Evolutionary conservation across 2,329 filamentous ascomycete genomes (phyloP), one percentile per base, ranked within the genome.

Genomic region (Herpotrichia juniperi): DNA sequence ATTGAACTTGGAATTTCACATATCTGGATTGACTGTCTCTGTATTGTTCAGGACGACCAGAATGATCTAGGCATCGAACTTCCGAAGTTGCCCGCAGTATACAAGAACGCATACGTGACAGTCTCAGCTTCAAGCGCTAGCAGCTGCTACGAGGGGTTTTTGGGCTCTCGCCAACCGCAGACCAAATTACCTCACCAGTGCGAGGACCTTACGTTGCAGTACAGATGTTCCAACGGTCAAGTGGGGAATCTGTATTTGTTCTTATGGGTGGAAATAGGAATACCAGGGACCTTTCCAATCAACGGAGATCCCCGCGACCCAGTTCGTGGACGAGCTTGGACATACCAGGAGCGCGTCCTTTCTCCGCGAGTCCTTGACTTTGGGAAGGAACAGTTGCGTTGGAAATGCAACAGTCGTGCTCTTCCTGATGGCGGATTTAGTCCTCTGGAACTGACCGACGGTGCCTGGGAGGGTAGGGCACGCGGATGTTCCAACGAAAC

Each of bases 31-130:
- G n/a, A n/a, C n/a, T n/a, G n/a, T n/a, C n/a, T n/a, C n/a, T n/a
- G n/a, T n/a, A n/a, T n/a, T n/a, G n/a, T n/a, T n/a, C n/a, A n/a
- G n/a, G n/a, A n/a, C n/a, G n/a, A n/a, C n/a, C n/a, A n/a, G n/a
- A n/a, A n/a, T n/a, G n/a, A n/a, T n/a, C n/a, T n/a, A n/a, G n/a
- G n/a, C 6, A 19, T 28, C 16, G 59, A 62, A 25, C 54, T 58
- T 34, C 53, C 50, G 4, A 50, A 55, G 17, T 58, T 62, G 59
- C 25, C 45, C 8, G 8, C 48, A 19, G 47, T 59, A 5, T 62
- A 48, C 30, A 31, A 51, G 34, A 17, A 54, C 2, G 53, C 58
- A 2, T 39, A 32, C 16, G 40, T 57, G 14, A 61, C 56, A 2
- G 57, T 61, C 26, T 49, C 50, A 4, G 58, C 56, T 12, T 43